Conservation (phyloP, 345 rosid species). For the Rhizophora mangle region DNA sequence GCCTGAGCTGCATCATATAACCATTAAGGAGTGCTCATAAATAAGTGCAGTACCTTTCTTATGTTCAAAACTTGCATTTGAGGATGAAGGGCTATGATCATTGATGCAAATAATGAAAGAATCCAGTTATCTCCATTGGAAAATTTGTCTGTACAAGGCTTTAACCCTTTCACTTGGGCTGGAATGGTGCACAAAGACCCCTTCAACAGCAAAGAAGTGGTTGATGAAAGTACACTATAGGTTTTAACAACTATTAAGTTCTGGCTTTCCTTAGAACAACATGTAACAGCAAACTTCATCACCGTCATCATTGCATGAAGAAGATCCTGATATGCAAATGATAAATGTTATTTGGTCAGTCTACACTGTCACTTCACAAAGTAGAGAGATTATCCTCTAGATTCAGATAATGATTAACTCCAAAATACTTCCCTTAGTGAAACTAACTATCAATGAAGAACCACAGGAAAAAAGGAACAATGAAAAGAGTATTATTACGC, state of each 20-base stretch:
- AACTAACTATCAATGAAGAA: background rate
- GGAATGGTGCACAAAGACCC: conserved; percentile 33
- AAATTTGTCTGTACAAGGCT: conserved; percentile 26
- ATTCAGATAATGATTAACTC: background rate
- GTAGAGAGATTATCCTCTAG: background rate
- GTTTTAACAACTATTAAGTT: conserved; percentile 57
- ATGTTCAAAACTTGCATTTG: conserved; percentile 54
- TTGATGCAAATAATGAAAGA: conserved; percentile 69
- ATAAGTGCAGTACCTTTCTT: conserved; percentile 40
- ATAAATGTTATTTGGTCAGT: background rate
- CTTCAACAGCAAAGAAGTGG: conserved; percentile 43
- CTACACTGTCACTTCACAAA: background rate
- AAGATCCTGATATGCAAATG: conserved; percentile 48
- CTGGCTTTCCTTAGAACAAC: conserved; percentile 65
- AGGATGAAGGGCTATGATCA: conserved; percentile 64
- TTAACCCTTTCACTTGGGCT: conserved; percentile 33
- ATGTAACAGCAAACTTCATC: conserved; percentile 65
- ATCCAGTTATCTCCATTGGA: conserved; percentile 63
- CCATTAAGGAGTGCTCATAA: conserved; percentile 54
- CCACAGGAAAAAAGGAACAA: background rate
- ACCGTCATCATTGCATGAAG: conserved; percentile 64
- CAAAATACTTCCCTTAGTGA: background rate
- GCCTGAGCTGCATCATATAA: conserved; percentile 72
- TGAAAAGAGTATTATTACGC: conserved; percentile 17
- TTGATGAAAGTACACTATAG: conserved; percentile 47